Percentiles rank a stretch among this genome's conserved stretches.
Conservation (phyloP, 2,329 filamentous ascomycete species). For the Pseudocercospora macadamiae region DNA sequence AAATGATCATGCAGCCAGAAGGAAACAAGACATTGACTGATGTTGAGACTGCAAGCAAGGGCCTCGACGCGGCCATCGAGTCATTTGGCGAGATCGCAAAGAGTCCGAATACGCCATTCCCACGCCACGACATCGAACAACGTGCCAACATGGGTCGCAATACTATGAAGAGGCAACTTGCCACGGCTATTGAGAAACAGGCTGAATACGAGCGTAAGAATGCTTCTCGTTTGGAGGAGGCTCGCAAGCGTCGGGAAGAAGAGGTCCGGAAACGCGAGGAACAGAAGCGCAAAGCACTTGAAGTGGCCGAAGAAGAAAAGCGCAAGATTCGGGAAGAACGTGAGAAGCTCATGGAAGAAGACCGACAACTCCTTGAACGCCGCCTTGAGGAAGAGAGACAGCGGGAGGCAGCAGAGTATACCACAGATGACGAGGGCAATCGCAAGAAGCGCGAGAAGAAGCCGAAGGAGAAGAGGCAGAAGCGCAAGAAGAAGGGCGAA, state of each 20-base stretch:
- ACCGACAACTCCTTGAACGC: slow-evolving; percentile 71
- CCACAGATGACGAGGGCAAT: slow-evolving; percentile 79
- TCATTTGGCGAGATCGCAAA: slow-evolving; percentile 62
- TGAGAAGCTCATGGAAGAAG: slow-evolving; percentile 73
- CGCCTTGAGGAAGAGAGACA: slow-evolving; percentile 71
- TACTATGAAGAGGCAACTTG: slow-evolving; percentile 89
- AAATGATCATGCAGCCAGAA: slow-evolving; percentile 75
- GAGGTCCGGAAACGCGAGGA: slow-evolving; percentile 80
- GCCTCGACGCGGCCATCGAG: slow-evolving; percentile 83
- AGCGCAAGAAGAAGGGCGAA: slow-evolving; percentile 65
- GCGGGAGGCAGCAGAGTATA: slow-evolving; percentile 72
- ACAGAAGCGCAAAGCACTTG: slow-evolving; percentile 67
- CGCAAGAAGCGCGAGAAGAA: slow-evolving; percentile 78
- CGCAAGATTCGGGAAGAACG: slow-evolving; percentile 86
- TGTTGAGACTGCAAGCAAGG: slow-evolving; percentile 76
- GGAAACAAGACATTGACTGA: slow-evolving; percentile 77
- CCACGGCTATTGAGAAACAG: slow-evolving; percentile 80
- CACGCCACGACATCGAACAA: slow-evolving; percentile 85
- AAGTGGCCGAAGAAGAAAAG: slow-evolving; percentile 72
- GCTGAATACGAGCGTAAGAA: slow-evolving; percentile 93
- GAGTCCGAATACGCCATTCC: slow-evolving; percentile 76
- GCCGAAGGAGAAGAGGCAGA: slow-evolving; percentile 43
- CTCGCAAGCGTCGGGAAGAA: slow-evolving; percentile 76
- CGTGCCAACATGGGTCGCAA: slow-evolving; percentile 97
- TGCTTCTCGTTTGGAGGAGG: slow-evolving; percentile 80